phyloP scores from a whole-genome alignment of 1,284 basidiomycete genomes.

The Butyriboletus appendiculatus region DNA sequence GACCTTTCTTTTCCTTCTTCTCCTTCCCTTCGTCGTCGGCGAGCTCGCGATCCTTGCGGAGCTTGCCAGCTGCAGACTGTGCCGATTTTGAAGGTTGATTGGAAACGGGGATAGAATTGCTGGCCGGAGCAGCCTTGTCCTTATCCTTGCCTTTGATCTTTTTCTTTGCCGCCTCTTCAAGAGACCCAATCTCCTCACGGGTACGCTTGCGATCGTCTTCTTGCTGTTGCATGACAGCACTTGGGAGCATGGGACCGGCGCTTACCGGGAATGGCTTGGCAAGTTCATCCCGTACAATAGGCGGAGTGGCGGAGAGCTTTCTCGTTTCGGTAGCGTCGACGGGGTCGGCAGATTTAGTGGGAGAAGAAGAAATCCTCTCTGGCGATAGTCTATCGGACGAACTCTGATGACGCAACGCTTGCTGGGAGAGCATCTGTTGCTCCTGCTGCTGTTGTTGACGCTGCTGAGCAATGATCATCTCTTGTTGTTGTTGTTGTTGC shows the following conservation, averaged over 20 bases:
- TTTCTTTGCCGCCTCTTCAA: conserved; percentile 60
- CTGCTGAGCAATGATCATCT: conserved; percentile 33
- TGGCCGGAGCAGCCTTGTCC: conserved; percentile 36
- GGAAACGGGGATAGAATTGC: conserved; percentile 39
- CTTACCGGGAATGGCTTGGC: conserved; percentile 18
- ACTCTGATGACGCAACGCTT: conserved; percentile 28
- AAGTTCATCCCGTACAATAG: conserved; percentile 62
- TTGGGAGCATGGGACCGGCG: conserved; percentile 45
- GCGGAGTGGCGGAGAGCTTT: conserved; percentile 76
- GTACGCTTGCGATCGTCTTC: conserved; percentile 60
- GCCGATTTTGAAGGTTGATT: conserved; percentile 30
- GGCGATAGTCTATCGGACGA: conserved; percentile 27
- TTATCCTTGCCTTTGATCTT: conserved; percentile 40
- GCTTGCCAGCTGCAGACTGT: conserved; percentile 45
- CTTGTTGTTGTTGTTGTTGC: conserved; percentile 35
- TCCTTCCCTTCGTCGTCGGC: conserved; percentile 58
- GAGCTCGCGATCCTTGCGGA: conserved; percentile 62
- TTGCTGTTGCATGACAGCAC: conserved; percentile 48
- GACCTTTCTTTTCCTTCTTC: conserved; percentile 66
- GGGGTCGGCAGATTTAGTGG: conserved; percentile 47
- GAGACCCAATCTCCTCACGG: conserved; percentile 59
- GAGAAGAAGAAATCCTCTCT: conserved; percentile 25
- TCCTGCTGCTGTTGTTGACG: conserved; percentile 32
- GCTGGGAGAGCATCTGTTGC: conserved; percentile 34
- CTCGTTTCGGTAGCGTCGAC: conserved; percentile 63